Conservation (phyloP, 2,329 filamentous ascomycete species). For the Neoascochyta sp. region DNA sequence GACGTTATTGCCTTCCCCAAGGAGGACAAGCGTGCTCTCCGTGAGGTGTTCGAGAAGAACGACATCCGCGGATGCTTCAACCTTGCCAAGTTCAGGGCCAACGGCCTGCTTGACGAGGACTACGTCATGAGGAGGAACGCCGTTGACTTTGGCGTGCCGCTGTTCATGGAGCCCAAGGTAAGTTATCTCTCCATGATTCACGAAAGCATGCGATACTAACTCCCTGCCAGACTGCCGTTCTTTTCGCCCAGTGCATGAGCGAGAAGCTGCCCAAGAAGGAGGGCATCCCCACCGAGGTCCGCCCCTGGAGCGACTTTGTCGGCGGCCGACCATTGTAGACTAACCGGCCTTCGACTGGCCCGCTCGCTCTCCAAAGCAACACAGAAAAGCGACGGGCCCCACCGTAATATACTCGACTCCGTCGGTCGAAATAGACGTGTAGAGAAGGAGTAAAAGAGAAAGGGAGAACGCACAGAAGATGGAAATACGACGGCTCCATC, state of each 20-base stretch:
- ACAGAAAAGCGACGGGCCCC: too few species aligned
- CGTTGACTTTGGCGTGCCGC: conserved; percentile 93
- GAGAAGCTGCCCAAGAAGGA: conserved; percentile 88
- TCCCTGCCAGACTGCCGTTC: conserved; percentile 71
- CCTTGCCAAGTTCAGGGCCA: conserved; percentile 76
- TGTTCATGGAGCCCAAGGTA: conserved; percentile 99
- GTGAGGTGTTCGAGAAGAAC: conserved; percentile 95
- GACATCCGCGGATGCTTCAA: conserved; percentile 96
- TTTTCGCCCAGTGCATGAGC: conserved; percentile 95
- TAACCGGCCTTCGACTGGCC: too few species aligned
- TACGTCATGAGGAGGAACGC: conserved; percentile 98
- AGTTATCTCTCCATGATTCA: conserved; percentile 32
- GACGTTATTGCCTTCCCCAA: conserved; percentile 96
- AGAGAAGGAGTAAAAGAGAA: too few species aligned
- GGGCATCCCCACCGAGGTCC: conserved; percentile 86
- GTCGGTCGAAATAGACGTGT: too few species aligned
- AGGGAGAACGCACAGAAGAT: too few species aligned
- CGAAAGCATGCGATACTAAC: conserved; percentile 14
- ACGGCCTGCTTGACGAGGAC: conserved; percentile 84
- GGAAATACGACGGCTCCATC: too few species aligned
- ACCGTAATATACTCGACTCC: too few species aligned
- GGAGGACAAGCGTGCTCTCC: conserved; percentile 88
- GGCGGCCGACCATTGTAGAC: conserved; percentile 48
- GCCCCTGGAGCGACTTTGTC: conserved; percentile 93
- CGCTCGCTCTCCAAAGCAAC: too few species aligned